Conservation (phyloP, 345 rosid species). For the Acer saccharum region DNA sequence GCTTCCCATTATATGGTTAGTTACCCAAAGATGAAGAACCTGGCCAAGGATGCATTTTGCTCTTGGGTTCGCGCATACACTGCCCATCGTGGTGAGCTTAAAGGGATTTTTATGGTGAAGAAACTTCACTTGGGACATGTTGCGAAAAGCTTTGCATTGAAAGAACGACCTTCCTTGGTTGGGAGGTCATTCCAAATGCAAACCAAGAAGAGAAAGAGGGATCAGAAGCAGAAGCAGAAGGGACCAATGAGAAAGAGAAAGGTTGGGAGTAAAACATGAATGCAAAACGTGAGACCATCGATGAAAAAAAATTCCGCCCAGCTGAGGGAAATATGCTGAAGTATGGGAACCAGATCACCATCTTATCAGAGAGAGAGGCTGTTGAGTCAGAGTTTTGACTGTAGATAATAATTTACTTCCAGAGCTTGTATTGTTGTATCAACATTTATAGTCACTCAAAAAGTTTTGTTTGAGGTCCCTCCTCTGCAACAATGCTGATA, state of each 20-base stretch:
- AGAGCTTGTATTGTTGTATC: not conserved
- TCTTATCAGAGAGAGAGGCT: too few species aligned
- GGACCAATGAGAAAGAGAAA: constrained; percentile 50
- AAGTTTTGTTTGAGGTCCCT: not conserved
- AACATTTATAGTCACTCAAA: not conserved
- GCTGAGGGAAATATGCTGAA: not conserved
- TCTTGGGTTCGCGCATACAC: constrained; percentile 95
- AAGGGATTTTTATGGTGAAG: constrained; percentile 81
- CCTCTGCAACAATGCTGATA: constrained; percentile 13
- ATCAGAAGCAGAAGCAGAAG: constrained; percentile 52
- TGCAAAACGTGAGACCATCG: not conserved
- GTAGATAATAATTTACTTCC: not conserved
- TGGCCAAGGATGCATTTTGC: constrained; percentile 83
- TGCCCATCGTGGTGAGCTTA: constrained; percentile 88
- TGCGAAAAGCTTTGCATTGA: constrained; percentile 93
- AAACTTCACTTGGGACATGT: constrained; percentile 96
- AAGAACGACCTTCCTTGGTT: constrained; percentile 88
- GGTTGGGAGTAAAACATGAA: constrained; percentile 24
- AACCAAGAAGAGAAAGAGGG: constrained; percentile 79
- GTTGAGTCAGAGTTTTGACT: not conserved
- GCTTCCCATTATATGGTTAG: constrained; percentile 56
- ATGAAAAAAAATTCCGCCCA: not conserved
- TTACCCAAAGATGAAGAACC: constrained; percentile 55
- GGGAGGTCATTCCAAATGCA: constrained; percentile 66
- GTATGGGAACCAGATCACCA: too few species aligned